Percentiles rank a stretch among this genome's conserved stretches.
Conservation (phyloP, 768 basidiomycete species). For the Pisolithus microcarpus region DNA sequence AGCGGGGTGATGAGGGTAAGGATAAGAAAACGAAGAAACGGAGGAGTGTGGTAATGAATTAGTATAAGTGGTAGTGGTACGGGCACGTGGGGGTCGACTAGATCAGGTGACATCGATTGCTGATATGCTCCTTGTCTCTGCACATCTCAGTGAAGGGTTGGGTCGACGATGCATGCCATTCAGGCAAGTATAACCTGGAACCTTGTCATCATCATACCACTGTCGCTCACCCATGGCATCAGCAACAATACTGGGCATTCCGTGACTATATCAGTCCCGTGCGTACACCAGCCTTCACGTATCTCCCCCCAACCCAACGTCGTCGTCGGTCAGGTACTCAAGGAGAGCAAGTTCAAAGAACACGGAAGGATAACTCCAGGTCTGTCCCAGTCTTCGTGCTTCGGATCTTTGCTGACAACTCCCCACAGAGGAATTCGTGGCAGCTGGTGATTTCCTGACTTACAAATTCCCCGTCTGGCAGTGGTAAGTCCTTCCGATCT, state of each 20-base stretch:
- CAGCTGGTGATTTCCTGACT: constrained; percentile 91
- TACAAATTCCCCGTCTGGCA: constrained; percentile 99
- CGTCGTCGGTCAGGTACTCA: constrained; percentile 64
- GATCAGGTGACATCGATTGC: constrained; percentile 30
- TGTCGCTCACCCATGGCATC: constrained; percentile 1
- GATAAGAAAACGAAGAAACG: constrained; percentile 25
- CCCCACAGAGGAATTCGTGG: constrained; percentile 86
- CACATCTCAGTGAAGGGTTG: constrained; percentile 8
- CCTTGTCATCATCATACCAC: background rate
- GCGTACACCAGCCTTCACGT: constrained; percentile 26
- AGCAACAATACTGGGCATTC: constrained; percentile 92
- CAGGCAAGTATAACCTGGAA: constrained; percentile 26
- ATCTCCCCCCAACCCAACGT: constrained; percentile 16
- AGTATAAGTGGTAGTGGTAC: too few species aligned
- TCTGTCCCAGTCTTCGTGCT: constrained; percentile 28
- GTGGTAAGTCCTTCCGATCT: constrained; percentile 52
- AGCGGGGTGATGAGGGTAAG: constrained; percentile 14
- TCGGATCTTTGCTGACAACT: constrained; percentile 7
- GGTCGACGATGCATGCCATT: constrained; percentile 39
- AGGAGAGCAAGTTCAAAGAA: constrained; percentile 98
- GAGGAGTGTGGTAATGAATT: background rate
- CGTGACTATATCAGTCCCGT: constrained; percentile 92
- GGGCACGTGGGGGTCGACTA: constrained; percentile 17
- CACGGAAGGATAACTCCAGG: constrained; percentile 94
- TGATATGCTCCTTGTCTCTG: constrained; percentile 15